These are phyloP conservation scores for Mycena latifolia DNA, from an alignment of 768 basidiomycete genomes.

Conservation along the genomic window DNA sequence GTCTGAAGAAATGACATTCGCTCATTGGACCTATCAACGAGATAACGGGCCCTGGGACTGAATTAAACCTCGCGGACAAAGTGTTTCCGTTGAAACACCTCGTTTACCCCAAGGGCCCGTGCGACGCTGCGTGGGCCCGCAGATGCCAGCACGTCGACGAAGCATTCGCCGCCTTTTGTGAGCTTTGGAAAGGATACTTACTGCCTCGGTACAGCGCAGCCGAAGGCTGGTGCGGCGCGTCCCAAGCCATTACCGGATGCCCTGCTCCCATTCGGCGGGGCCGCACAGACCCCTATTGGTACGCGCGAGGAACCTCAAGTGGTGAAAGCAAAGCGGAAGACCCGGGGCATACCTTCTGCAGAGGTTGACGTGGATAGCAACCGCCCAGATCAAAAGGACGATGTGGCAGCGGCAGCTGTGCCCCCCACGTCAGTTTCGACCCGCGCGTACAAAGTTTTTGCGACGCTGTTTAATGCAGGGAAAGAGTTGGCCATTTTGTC, in stretches of 20 bases:
- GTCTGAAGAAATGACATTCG: slow-evolving; percentile 9
- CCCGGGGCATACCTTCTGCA: too few relatives aligned
- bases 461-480: slow-evolving; percentile 5
- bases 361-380: too few relatives aligned
- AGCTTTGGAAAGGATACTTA: background rate
- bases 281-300: background rate
- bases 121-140: slow-evolving; percentile 3
- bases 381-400: background rate
- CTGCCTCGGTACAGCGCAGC: background rate
- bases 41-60: background rate
- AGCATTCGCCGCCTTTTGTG: slow-evolving; percentile 8
- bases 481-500: background rate
- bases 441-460: slow-evolving; percentile 7
- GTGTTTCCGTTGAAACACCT: slow-evolving; percentile 8
- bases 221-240: background rate
- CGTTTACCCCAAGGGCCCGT: slow-evolving; percentile 28
- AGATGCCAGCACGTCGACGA: slow-evolving; percentile 8
- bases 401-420: background rate
- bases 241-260: background rate
- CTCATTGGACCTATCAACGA: background rate
- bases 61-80: background rate
- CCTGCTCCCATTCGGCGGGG: slow-evolving; percentile 19
- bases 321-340: too few relatives aligned
- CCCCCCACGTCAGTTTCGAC: background rate
- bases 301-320: background rate